Base-by-base conservation (phyloP, 768 basidiomycete genomes). In the Pholiota conissans region DNA sequence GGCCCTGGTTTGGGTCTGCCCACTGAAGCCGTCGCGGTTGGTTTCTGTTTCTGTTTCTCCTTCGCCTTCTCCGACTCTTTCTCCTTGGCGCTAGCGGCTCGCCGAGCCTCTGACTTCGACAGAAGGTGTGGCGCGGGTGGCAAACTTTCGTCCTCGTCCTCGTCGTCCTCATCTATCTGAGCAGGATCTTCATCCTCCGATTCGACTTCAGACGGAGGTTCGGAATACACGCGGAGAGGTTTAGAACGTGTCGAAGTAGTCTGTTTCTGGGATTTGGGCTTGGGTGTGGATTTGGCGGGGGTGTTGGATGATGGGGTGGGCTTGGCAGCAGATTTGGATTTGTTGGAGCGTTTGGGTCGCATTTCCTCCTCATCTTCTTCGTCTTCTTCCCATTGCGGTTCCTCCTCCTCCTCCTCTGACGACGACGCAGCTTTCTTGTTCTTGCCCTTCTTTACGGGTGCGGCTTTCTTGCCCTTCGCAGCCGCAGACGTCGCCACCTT, bases 321-420 rank as follows among this genome's bases (percentile, higher is more conserved):
- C 37, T 54, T 46, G 22, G 58, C 2, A 16, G 40, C 28, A 24
- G 49, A 20, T 24, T 50, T 60, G 24, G 56, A 59, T 18, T 49
- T 42, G 8, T 24, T 45, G 42, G 42, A 45, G 9, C 42, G 42
- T 28, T 46, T 48, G 40, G 39, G 58, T 11, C 30, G 49, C 5
- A 55, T 56, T 16, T 63, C 65, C 28, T 67, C 65, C 22, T 62
- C 60, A 10, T 35, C 37, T 63, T 65, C 13, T 53, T 59, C 63
- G 6, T 46, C 48, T 9, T 47, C 54, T 9, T 45, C 53, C 61
- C 42, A 60, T 59, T 14, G 59, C 61, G n/a, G n/a, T 42, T 46
- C 58, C 42, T 39, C 30, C 22, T 59, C 52, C 56, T 55, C 59
- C 42, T 54, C 42, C 2, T 20, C 18, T 14, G 10, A 13, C 13